phyloP scores from a whole-genome alignment of 306 rosid species.

The Vicia sativa region DNA sequence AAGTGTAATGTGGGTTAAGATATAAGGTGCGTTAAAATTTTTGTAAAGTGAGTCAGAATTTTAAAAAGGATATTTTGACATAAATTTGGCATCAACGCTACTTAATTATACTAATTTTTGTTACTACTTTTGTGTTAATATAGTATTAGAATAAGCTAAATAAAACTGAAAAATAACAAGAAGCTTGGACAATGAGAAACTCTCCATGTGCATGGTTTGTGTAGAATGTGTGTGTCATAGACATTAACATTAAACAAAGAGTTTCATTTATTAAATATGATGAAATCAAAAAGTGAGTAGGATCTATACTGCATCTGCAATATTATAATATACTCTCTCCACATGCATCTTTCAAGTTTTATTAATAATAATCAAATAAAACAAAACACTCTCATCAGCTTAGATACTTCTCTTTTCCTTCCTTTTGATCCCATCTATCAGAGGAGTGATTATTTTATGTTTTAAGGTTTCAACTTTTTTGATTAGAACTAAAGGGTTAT shows the following conservation, averaged over 20 bases:
- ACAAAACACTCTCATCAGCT: constrained; percentile 9
- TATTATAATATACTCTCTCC: constrained; percentile 28
- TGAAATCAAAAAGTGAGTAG: constrained; percentile 30
- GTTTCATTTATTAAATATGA: neutral
- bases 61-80: too few relatives aligned
- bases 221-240: neutral
- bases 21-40: too few relatives aligned
- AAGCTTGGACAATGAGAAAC: constrained; percentile 21
- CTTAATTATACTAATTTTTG: too few relatives aligned
- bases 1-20: too few relatives aligned
- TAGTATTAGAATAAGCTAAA: too few relatives aligned
- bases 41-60: too few relatives aligned
- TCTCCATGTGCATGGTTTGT: constrained; percentile 45
- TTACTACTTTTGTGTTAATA: too few relatives aligned
- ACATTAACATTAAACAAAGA: constrained; percentile 30
- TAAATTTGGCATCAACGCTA: too few relatives aligned
- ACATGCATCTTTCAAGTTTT: constrained; percentile 40
- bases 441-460: neutral
- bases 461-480: constrained; percentile 35
- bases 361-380: constrained; percentile 21
- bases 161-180: too few relatives aligned
- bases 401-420: constrained; percentile 42
- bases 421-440: constrained; percentile 50
- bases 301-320: constrained; percentile 29
- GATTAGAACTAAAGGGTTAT: constrained; percentile 24